Base-by-base conservation (phyloP, 1,139 yeast genomes). In the Lodderomyces margitis region DNA sequence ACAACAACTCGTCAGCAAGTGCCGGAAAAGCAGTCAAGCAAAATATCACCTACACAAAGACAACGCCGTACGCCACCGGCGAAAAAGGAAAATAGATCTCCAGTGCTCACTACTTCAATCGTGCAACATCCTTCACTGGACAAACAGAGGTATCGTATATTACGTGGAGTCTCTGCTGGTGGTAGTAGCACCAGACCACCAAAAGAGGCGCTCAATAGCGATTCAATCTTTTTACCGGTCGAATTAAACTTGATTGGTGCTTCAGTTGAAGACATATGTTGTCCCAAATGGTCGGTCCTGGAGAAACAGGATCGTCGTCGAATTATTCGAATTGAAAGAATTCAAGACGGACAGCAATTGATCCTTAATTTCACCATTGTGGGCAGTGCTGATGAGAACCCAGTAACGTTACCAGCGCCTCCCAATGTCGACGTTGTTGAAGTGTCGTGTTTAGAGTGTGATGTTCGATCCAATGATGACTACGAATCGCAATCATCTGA, bases 131-230 rank as follows among this genome's bases (percentile, higher is more conserved):
- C 32, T 20, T 27, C 33, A 24, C 12, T 19, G 9, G 21, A 14
- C 6, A 36, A 38, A 23, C 40, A 42, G 39, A 58, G 68, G 33
- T 76, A 66, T 51, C 63, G 75, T 33, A 73, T 80, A 2, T 65
- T 78, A 16, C 64, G 85, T 46, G 84, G 84, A 7, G 64, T 78
- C 11, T 74, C 79, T 24, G 79, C 83, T 4, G 83, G 84, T 15
- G 83, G 83, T 1, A 64, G 77, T 30, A 65, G 71, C 17, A 75
- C 81, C 2, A 67, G 76, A 45, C 83, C 83, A 1, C 84, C 84
- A 14, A 74, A 70, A 46, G 63, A 64, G 31, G 58, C 67, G 2
- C 25, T 37, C 17, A 61, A 62, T 30, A 59, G 66, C 42, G 56
- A 60, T 39, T 55, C 64, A 25, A 53, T 59, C 34, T 78, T 58